A percentile compares a stretch with the other conserved stretches of the same genome.
These are phyloP conservation scores for Eucalyptus marginata DNA, from an alignment of 345 rosid genomes.

Conservation along the genomic window DNA sequence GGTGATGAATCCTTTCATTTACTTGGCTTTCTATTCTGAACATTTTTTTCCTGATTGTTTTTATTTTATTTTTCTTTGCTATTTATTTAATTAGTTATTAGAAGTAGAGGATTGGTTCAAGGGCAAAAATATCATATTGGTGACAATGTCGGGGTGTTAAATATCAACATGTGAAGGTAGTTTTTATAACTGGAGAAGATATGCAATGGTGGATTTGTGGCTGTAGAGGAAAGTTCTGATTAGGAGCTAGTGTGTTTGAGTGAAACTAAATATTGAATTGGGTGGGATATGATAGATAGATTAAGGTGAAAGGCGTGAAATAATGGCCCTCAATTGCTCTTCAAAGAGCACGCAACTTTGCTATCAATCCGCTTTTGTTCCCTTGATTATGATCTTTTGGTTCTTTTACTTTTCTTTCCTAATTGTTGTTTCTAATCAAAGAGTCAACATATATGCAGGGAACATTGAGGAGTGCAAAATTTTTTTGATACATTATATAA, in stretches of 20 bases:
- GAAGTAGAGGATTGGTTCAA: neutral
- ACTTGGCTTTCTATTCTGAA: neutral
- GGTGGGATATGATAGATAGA: neutral
- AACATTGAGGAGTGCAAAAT: neutral
- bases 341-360: neutral
- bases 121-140: accelerated
- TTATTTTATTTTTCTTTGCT: neutral
- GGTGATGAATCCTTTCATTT: neutral
- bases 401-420: neutral
- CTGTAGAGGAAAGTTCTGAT: neutral
- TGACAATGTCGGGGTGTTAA: neutral
- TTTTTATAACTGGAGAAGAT: neutral
- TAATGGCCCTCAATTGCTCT: neutral
- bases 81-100: accelerated
- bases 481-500: constrained; percentile 23
- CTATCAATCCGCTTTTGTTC: neutral
- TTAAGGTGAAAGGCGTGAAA: neutral
- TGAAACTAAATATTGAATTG: neutral
- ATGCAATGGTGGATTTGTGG: accelerated
- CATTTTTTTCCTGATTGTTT: neutral
- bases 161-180: neutral
- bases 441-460: neutral
- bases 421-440: neutral
- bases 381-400: neutral
- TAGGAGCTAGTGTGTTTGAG: neutral